Conservation (phyloP, 179 eudicot species). For the Beta corolliflora region DNA sequence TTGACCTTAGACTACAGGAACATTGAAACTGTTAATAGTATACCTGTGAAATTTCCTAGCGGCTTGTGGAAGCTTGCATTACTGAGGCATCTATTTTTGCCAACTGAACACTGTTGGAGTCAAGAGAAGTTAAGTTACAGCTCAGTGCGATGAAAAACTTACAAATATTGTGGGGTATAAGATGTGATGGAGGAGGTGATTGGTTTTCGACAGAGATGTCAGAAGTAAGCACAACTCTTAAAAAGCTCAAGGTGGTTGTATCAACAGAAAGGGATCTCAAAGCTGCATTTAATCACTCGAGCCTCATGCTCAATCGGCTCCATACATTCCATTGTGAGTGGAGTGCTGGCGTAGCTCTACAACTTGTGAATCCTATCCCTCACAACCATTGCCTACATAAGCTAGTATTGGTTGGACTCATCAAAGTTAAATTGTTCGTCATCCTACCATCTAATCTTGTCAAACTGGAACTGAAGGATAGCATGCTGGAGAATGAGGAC, state of each 20-base stretch:
- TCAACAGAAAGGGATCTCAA: conserved; percentile 10
- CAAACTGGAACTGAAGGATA: conserved; percentile 13
- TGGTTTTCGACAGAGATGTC: conserved; percentile 29
- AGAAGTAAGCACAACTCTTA: conserved; percentile 13
- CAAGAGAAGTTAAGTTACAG: conserved; percentile 14
- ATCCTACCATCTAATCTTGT: conserved; percentile 29
- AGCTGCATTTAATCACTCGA: conserved; percentile 18
- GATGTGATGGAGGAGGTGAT: not conserved
- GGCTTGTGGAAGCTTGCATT: conserved; percentile 19
- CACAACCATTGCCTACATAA: conserved; percentile 21
- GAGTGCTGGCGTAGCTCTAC: not conserved
- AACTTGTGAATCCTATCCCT: not conserved
- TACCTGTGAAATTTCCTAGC: conserved; percentile 19
- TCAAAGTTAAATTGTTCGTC: conserved; percentile 1
- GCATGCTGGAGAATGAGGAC: conserved; percentile 4
- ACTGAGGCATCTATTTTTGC: conserved; percentile 42
- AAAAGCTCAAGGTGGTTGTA: conserved; percentile 26
- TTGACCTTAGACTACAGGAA: conserved; percentile 43
- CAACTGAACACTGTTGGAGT: conserved; percentile 18
- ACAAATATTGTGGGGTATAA: conserved; percentile 35
- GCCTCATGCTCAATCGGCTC: conserved; percentile 16
- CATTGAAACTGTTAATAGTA: not conserved
- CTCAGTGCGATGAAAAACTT: conserved; percentile 23
- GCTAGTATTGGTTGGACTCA: conserved; percentile 15
- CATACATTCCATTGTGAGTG: conserved; percentile 28